Conservation (phyloP, 1,284 basidiomycete genomes). For the Stygiomarasmius scandens region DNA sequence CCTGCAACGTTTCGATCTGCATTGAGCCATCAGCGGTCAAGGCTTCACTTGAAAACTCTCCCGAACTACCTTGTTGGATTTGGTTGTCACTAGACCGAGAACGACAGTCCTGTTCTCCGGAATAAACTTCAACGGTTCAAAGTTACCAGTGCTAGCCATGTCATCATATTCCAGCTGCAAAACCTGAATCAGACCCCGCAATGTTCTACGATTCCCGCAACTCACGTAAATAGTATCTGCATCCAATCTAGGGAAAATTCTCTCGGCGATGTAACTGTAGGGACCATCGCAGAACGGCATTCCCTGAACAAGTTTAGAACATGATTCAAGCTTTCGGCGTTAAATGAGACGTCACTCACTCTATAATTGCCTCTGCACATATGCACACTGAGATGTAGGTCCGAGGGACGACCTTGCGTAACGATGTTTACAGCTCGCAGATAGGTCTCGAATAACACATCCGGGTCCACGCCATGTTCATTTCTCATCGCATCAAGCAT, state of each 20-base stretch:
- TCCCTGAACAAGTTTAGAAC: no score
- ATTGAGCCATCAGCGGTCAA: constrained; percentile 1
- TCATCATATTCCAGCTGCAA: constrained; percentile 77
- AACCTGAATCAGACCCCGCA: constrained; percentile 8
- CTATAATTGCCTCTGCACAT: constrained; percentile 82
- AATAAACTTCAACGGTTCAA: constrained; percentile 66
- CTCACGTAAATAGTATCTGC: constrained; percentile 76
- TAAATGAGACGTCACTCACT: no score
- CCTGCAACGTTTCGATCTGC: constrained; percentile 62
- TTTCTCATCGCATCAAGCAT: constrained; percentile 68
- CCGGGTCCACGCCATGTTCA: constrained; percentile 56
- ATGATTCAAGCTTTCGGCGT: no score
- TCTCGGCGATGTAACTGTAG: constrained; percentile 74
- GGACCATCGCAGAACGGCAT: constrained; percentile 74
- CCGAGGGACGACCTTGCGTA: constrained; percentile 57
- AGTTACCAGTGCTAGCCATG: constrained; percentile 64
- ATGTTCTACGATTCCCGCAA: constrained; percentile 11
- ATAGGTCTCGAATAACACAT: constrained; percentile 68
- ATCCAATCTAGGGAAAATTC: constrained; percentile 73
- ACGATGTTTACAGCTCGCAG: constrained; percentile 72
- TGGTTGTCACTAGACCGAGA: constrained; percentile 76
- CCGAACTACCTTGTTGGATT: constrained; percentile 54
- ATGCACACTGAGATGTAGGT: constrained; percentile 74
- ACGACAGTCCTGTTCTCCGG: constrained; percentile 72
- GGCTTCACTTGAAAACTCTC: not conserved